These are phyloP conservation scores for Chaetomium strumarium DNA, from an alignment of 2,329 filamentous ascomycete species.

Conservation along the genomic window DNA sequence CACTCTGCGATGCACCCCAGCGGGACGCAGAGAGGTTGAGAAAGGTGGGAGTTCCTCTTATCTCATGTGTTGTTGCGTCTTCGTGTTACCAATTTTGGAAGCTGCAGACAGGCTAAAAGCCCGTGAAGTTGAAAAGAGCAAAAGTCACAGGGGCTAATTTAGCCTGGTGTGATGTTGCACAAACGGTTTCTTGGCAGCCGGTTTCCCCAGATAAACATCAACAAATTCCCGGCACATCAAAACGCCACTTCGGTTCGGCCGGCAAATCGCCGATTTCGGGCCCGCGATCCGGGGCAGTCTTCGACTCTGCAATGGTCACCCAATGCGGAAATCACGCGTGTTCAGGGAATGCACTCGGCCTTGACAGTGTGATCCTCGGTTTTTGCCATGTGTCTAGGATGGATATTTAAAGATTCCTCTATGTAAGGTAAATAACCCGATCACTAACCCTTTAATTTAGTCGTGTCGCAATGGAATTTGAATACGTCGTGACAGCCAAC, in stretches of 20 bases:
- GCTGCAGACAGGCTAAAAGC: slow-evolving; percentile 21
- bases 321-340: background rate
- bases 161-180: slow-evolving; percentile 1
- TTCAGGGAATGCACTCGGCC: background rate
- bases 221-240: background rate
- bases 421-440: too few species aligned
- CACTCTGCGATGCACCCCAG: slow-evolving; percentile 14
- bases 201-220: slow-evolving; percentile 1
- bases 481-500: too few species aligned
- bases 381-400: too few species aligned
- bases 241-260: background rate
- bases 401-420: too few species aligned
- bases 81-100: slow-evolving; percentile 19
- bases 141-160: slow-evolving; percentile 8
- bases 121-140: slow-evolving; percentile 11
- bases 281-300: background rate
- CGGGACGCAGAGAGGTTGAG: background rate
- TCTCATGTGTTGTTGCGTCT: slow-evolving; percentile 4
- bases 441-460: too few species aligned
- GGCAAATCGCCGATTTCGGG: background rate
- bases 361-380: too few species aligned
- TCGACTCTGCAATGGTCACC: background rate
- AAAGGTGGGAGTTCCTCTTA: slow-evolving; percentile 2
- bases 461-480: too few species aligned
- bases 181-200: slow-evolving; percentile 4